A percentile compares a stretch with the other conserved stretches of the same genome.
phyloP scores from a whole-genome alignment of 345 rosid species.

The Eucalyptus shirleyi region DNA sequence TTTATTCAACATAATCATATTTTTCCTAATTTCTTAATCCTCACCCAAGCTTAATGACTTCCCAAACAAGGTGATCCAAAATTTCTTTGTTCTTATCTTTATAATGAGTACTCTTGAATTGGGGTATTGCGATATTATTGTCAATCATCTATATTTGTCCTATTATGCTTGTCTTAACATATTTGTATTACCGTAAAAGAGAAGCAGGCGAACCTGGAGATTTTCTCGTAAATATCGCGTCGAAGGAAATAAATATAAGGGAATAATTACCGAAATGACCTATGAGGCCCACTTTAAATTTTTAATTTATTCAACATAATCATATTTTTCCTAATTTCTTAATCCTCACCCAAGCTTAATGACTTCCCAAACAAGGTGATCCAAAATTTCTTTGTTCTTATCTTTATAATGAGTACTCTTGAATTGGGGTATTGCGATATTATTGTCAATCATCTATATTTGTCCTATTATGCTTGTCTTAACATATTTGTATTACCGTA shows the following conservation, averaged over 20 bases:
- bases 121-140: not conserved
- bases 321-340: rapidly evolving
- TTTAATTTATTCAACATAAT: no score
- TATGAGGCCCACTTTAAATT: rapidly evolving
- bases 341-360: rapidly evolving
- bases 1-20: rapidly evolving
- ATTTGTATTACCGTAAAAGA: not conserved
- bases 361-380: not conserved
- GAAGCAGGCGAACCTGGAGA: no score
- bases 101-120: not conserved
- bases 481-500: no score
- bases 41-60: rapidly evolving
- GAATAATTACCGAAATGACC: no score
- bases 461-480: rapidly evolving
- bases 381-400: not conserved
- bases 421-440: not conserved
- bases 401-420: not conserved
- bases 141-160: rapidly evolving
- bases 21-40: not conserved
- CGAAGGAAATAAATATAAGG: no score
- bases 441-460: not conserved
- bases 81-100: not conserved
- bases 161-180: rapidly evolving
- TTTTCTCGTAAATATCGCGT: no score
- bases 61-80: not conserved